These are phyloP conservation scores for Paracamarosporium sp. DNA, from an alignment of 2,329 filamentous ascomycete genomes.

Conservation along the genomic window DNA sequence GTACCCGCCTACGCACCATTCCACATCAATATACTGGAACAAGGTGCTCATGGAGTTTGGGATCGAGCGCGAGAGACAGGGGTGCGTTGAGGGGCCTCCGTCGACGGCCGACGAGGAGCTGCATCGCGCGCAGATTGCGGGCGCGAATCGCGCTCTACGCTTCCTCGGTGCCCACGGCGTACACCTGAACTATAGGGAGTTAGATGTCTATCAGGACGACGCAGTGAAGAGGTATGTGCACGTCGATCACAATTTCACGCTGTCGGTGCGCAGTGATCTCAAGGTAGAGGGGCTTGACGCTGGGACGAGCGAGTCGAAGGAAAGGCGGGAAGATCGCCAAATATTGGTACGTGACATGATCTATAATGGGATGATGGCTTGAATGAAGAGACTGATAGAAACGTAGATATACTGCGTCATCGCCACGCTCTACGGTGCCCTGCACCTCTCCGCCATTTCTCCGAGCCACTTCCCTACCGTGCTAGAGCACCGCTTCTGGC, in stretches of 20 bases:
- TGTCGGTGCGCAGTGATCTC: slow-evolving; percentile 17
- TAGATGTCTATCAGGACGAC: neutral
- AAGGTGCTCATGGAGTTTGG: no score
- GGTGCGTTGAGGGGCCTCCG: neutral
- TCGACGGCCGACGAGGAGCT: neutral
- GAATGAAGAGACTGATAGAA: no score
- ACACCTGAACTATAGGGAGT: slow-evolving; percentile 7
- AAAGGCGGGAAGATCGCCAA: no score
- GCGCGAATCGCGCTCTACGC: slow-evolving; percentile 9
- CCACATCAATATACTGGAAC: no score
- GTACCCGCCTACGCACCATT: no score
- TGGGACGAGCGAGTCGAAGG: no score
- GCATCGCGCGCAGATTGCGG: slow-evolving; percentile 4
- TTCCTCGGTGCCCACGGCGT: slow-evolving; percentile 5
- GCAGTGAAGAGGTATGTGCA: neutral
- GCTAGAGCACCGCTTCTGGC: neutral
- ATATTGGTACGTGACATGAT: neutral
- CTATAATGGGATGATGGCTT: no score
- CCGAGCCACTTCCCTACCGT: neutral
- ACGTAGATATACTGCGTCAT: neutral
- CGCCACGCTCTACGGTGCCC: slow-evolving; percentile 24
- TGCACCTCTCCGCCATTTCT: slow-evolving; percentile 25
- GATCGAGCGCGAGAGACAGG: no score
- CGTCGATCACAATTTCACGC: neutral
- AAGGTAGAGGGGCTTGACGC: slow-evolving; percentile 13